Base-by-base conservation (phyloP, 2,329 filamentous ascomycete species). In the Penicillium sp. region DNA sequence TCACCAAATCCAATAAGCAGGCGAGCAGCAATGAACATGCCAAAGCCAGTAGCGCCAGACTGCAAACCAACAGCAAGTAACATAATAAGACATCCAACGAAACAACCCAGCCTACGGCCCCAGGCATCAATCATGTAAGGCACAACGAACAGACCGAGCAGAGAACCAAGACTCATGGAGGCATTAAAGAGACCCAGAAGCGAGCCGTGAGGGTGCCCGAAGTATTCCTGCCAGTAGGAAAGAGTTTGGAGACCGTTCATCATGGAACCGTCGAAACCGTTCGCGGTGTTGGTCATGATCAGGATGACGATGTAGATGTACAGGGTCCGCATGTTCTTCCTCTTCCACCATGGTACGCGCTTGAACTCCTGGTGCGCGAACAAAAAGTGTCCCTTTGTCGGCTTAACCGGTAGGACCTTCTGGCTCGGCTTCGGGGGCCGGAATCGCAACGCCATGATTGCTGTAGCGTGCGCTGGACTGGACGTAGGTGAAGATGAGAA, bases 231-330 rank as follows among this genome's bases (percentile, higher is more conserved):
- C 67, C 65, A 65, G 31, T 62, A 56, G n/a, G 44, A 46, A 6
- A 69, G 54, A 1, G 65, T 63, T 44, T 70, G 66, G 6, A 69
- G 58, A 37, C 63, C 67, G 26, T 70, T 69, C 60, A 67, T 63
- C 57, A 69, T 65, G 13, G 61, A 63, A 18, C 55, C 55, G 58
- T 76, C 74, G 37, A 72, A 77, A 26, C 74, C 75, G 51, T 70
- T 71, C 18, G 69, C 65, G 1, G 62, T 66, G 59, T 69, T 69
- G 48, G 54, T 67, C 54, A 66, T 53, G 29, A 71, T 66, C 18
- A 71, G 54, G 11, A 71, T 57, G 11, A 67, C 29, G 28, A 70
- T 67, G 53, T 63, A 68, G 51, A 70, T 52, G 56, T 71, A 71
- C 3, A 71, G 58, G 19, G 44, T 59, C 5, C 69, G 62, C 57